Evolutionary conservation across 2,329 filamentous ascomycete genomes (phyloP), one percentile per base, ranked within the genome.

Genomic region (Magnaporthiopsis rhizophila): DNA sequence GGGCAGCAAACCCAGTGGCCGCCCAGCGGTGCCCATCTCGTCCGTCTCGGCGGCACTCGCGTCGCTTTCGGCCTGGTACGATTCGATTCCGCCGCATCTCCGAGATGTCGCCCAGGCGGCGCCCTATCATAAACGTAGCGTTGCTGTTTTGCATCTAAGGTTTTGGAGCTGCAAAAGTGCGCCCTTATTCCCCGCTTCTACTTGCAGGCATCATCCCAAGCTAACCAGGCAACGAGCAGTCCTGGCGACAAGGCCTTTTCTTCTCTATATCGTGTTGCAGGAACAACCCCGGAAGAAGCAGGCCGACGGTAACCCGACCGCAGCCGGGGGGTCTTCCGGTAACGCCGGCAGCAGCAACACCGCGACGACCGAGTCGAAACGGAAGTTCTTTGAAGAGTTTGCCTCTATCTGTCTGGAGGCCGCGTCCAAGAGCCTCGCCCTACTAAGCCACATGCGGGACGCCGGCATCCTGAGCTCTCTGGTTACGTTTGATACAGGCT

Each of bases 181-280:
- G 30, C 65, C 30, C 63, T 66, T 32, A 62, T 70, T 70, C 30
- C 30, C 6, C 6, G 30, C 30, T 30, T 30, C 30, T 30, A 5
- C 30, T 30, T 30, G 30, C 30, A 30, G 26, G 26, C 26, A 3
- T 26, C 26, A 26, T 26, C 30, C 30, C 30, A 30, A 30, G 30
- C 30, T 30, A 30, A 30, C 30, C 3, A 30, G 30, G 30, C 30
- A 3, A 30, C 30, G 30, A 12, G 34, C 12, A 36, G 12, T 36
- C 34, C 34, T 36, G 12, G 34, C 34, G 12, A 71, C 69, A 0
- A 68, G 69, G 2, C 81, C 85, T 34, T 72, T 72, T 50, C 61
- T 72, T 50, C 66, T 72, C 2, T 70, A 71, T 59, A 65, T 62
- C 21, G 69, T 68, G 1, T 63, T 68, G 21, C 66, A 68, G 18